A percentile compares a stretch with the other conserved stretches of the same genome.
Conservation (phyloP, 352 stramenopile species). For the Phytopythium ostracodes region DNA sequence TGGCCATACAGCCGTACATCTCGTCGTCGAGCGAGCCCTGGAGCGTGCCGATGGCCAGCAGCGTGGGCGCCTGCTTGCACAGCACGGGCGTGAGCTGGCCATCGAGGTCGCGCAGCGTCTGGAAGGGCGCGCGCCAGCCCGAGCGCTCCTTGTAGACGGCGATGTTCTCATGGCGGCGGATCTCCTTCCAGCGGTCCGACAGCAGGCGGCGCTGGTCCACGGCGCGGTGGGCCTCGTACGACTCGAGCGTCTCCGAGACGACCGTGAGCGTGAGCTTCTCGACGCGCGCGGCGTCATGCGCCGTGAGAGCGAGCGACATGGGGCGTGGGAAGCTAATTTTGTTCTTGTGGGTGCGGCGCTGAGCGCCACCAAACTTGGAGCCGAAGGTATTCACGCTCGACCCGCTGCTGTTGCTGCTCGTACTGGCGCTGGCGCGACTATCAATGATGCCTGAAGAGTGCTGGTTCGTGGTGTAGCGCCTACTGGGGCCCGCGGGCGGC, state of each 20-base stretch:
- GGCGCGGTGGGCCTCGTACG: slow-evolving; percentile 32
- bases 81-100: slow-evolving; percentile 19
- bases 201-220: slow-evolving; percentile 28
- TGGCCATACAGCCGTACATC: slow-evolving; percentile 51
- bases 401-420: slow-evolving; percentile 19
- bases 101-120: slow-evolving; percentile 26
- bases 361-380: too few relatives aligned
- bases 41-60: slow-evolving; percentile 37
- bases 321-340: background rate
- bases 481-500: background rate
- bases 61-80: slow-evolving; percentile 28
- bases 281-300: slow-evolving; percentile 18
- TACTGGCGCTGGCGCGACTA: slow-evolving; percentile 1
- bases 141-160: slow-evolving; percentile 41
- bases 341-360: background rate
- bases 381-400: background rate
- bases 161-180: slow-evolving; percentile 46
- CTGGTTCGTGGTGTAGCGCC: background rate
- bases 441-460: background rate
- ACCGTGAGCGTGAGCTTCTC: slow-evolving; percentile 27
- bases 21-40: slow-evolving; percentile 37
- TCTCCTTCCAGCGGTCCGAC: slow-evolving; percentile 32
- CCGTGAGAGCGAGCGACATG: slow-evolving; percentile 9
- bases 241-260: slow-evolving; percentile 32
- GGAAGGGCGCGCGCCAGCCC: slow-evolving; percentile 23